Evolutionary conservation across 495 filamentous ascomycete genomes (phyloP).

Genomic region (Amphirosellinia nigrospora): DNA sequence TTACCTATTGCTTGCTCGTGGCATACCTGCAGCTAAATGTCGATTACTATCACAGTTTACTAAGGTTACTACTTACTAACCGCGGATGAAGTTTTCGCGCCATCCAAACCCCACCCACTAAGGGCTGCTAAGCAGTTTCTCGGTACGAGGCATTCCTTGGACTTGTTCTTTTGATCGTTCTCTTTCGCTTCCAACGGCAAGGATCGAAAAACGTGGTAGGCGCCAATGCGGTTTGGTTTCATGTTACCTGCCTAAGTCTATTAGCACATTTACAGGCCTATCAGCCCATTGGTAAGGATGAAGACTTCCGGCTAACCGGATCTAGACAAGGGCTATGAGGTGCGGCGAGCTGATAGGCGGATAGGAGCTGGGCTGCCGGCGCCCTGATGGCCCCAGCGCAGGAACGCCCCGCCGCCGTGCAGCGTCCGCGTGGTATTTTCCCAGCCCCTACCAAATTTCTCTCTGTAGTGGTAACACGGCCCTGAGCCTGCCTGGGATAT

Average conservation of each 20-base stretch:
- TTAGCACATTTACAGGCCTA: not conserved
- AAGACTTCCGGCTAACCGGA: not conserved
- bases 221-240: not conserved
- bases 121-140: not conserved
- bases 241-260: not conserved
- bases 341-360: not conserved
- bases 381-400: not conserved
- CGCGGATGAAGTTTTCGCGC: not conserved
- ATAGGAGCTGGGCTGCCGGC: not conserved
- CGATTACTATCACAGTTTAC: not conserved
- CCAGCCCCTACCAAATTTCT: not conserved
- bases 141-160: not conserved
- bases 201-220: not conserved
- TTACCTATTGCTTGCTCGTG: too few species aligned
- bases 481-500: too few species aligned
- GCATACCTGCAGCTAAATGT: constrained; percentile 4
- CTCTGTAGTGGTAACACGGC: not conserved
- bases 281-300: not conserved
- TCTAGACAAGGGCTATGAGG: not conserved
- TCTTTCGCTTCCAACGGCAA: not conserved
- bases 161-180: not conserved
- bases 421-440: not conserved
- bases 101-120: not conserved
- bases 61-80: not conserved
- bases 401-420: constrained; percentile 18